phyloP scores from a whole-genome alignment of 2,329 filamentous ascomycete genomes.

The Amauroascus niger region DNA sequence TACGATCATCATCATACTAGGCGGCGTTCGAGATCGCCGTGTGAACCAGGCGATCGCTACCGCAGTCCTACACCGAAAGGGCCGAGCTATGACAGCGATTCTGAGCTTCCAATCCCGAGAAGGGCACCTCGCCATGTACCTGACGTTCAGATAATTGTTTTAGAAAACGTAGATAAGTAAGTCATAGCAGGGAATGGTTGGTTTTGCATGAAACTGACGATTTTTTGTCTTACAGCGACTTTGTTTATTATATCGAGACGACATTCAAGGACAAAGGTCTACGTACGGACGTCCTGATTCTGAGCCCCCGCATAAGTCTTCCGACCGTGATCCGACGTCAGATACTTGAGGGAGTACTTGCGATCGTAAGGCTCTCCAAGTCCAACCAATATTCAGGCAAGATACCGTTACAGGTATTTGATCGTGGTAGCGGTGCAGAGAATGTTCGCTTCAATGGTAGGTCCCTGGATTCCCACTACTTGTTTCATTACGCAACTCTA shows the following conservation, averaged over 20 bases:
- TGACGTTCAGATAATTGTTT: slow-evolving; percentile 77
- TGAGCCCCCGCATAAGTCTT: slow-evolving; percentile 66
- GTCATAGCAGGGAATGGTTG: slow-evolving; percentile 15
- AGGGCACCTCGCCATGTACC: slow-evolving; percentile 67
- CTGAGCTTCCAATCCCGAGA: slow-evolving; percentile 61
- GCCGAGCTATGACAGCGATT: slow-evolving; percentile 46
- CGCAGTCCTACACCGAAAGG: slow-evolving; percentile 58
- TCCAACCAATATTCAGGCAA: slow-evolving; percentile 60
- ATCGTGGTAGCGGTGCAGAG: slow-evolving; percentile 61
- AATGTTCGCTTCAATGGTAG: slow-evolving; percentile 68
- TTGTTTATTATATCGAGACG: slow-evolving; percentile 71
- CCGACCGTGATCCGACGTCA: slow-evolving; percentile 73
- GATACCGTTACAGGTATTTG: slow-evolving; percentile 75
- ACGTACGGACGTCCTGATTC: slow-evolving; percentile 66
- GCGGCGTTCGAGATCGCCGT: slow-evolving; percentile 62
- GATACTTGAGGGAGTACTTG: slow-evolving; percentile 78
- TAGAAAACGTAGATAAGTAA: slow-evolving; percentile 60
- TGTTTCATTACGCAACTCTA: slow-evolving; percentile 15
- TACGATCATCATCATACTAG: slow-evolving; percentile 46
- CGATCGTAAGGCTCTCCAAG: slow-evolving; percentile 66
- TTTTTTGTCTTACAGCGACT: slow-evolving; percentile 46
- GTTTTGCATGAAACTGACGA: not conserved
- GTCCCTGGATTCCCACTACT: slow-evolving; percentile 18
- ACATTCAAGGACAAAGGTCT: slow-evolving; percentile 63
- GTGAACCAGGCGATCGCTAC: slow-evolving; percentile 51